Base-by-base conservation (phyloP, 306 rosid species). In the Dryas drummondii region DNA sequence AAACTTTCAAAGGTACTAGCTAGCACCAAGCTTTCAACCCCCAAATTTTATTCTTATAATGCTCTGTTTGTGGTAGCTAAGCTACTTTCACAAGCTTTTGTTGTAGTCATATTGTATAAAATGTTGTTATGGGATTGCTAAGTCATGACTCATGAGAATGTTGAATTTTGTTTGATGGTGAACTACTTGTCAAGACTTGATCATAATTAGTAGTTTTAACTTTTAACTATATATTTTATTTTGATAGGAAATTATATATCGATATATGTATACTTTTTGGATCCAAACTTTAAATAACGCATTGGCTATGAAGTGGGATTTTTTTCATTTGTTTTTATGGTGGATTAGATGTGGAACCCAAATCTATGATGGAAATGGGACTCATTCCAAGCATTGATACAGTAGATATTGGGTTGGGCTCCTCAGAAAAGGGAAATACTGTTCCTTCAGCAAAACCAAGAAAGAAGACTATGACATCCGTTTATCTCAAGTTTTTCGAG, bases 391-490 rank as follows among this genome's bases (percentile, higher is more conserved):
- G 64, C 77, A 72, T 85, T 75, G 92, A 90, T 63, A 82, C 90
- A 7, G 90, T 85, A 22, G 85, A 92, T 73, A 89, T 83, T 63
- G 96, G 88, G 53, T 71, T 89, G 77, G 82, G 80, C 32, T 82
- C 92, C 78, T 92, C 96, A 15, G 98, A 96, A 40, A 89, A 87
- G 74, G 85, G 88, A 40, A 78, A 64, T 79, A 77, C 93, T 67
- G 52, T 76, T 63, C 45, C 81, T 88, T 76, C 92, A 26, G 74
- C 71, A 7, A 96, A 90, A 56, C 98, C 97, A 19, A 85, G 96
- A 70, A 96, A 96, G 90, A 92, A 96, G 86, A 92, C 99, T 7
- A 90, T 94, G 98, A 96, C 99, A 11, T 96, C 99, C 7, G 97
- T 92, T 65, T 92, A 84, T 82, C 89, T 96, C 81, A 96, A 89